Base-by-base conservation (phyloP, 371 early-diverging fungal genomes). In the Mucor lusitanicus region DNA sequence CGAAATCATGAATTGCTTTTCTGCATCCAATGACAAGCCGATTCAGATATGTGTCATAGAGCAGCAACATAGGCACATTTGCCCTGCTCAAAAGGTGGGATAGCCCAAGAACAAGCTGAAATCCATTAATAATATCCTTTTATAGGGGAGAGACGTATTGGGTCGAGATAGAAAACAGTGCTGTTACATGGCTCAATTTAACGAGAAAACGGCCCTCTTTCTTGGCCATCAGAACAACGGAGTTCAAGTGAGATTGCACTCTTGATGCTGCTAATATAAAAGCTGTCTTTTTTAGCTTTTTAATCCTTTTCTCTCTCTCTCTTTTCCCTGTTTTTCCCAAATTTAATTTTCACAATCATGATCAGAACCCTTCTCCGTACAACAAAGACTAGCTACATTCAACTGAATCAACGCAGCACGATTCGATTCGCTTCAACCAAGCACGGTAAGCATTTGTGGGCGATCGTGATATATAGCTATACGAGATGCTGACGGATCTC, bases 361-460 rank as follows among this genome's bases (percentile, higher is more conserved):
- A 54, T 64, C 53, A 59, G 64, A 63, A 59, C 64, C 42, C 63
- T 68, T 42, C 46, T 63, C 33, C 69, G 64, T 55, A 54, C 61
- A 25, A 64, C 60, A 15, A 69, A 54, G 33, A 21, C 63, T 32
- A 25, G 50, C 15, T 53, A 37, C 21, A 11, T 59, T 19, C 63
- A 60, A 55, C 21, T 69, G 17, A 69, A 60, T 55, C 63, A 50
- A 54, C 39, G 61, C 42, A 19, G 11, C 23, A 17, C 27, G 11
- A 23, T 59, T 35, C 46, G 64, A 59, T 33, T 60, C 21, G 54
- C 61, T 55, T 63, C 69, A 27, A 60, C 60, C 32, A 40, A 63
- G 63, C 39, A 27, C 28, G 54, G 64, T 48, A 69, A 69, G 35
- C 33, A 44, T 37, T 35, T 17, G 33, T 25, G 30, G 13, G 56